Evolutionary conservation across 2,329 filamentous ascomycete genomes (phyloP), one percentile per base, ranked within the genome.

Genomic region (Chrysoporthe cubensis): DNA sequence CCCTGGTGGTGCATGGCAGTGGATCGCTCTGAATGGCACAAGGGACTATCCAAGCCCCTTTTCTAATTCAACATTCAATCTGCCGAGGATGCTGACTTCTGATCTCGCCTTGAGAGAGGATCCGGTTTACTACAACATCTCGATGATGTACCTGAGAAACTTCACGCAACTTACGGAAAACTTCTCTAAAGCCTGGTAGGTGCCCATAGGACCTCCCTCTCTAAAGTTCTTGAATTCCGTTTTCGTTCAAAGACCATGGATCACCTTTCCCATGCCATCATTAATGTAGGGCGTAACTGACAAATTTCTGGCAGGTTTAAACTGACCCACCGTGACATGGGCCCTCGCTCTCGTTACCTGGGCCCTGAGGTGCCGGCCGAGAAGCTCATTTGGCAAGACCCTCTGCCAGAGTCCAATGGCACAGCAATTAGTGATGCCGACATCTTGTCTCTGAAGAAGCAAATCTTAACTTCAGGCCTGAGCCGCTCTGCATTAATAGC

Each of bases 301-400:
- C 52, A 26, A 26, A 4, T n/a, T 21, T 42, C 7, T 34, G 4
- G 26, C 16, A 65, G 62, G 62, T 65, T 60, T 44, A 94, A 94
- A 87, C 86, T 94, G 54, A 83, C 91, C 44, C 91, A 94, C 82
- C 91, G 91, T 81, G 91, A 94, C 77, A 86, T 94, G 80, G 91
- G 91, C 18, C 91, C 91, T 56, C 82, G 87, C 65, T 76, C 84
- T 34, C 90, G 90, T 76, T 94, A 91, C 83, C 75, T 93, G 59
- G 91, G 91, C 42, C 91, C 91, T 1, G 91, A 94, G 79, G 83
- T 92, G 21, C 91, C 91, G 60, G 81, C 83, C 64, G 90, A 94
- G 82, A 82, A 83, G 14, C 82, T 90, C n/a, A 75, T 88, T 74
- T 94, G 91, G 91, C 90, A 94, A 75, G 91, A 94, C 75, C 89